Evolutionary conservation across 2,329 filamentous ascomycete genomes (phyloP).

Genomic region (Aspergillus jensenii): DNA sequence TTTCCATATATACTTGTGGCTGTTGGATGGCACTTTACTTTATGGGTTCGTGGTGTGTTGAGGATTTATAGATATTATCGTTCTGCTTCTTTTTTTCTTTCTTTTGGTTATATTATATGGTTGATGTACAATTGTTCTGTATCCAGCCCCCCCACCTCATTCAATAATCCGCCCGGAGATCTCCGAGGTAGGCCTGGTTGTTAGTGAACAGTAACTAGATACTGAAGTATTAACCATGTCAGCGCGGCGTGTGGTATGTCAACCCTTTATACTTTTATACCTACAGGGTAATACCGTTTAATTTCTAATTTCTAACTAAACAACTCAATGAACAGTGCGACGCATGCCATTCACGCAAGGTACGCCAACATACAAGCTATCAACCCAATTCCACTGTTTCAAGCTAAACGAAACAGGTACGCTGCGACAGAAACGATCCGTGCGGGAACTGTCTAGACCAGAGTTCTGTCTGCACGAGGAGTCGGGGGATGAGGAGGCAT

Average conservation of each 20-base stretch:
- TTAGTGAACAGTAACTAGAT: not conserved
- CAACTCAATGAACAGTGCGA: conserved; percentile 15
- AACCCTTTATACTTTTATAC: not conserved
- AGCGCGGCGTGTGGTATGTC: not conserved
- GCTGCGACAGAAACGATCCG: conserved; percentile 22
- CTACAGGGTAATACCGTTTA: no score
- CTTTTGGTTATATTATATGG: no score
- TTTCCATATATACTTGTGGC: no score
- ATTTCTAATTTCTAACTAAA: not conserved
- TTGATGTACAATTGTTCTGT: no score
- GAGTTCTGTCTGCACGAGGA: conserved; percentile 14
- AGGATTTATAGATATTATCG: no score
- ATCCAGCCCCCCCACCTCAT: no score
- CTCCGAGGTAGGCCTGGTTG: not conserved
- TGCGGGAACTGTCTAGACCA: conserved; percentile 25
- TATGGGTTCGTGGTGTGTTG: no score
- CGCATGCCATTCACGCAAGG: conserved; percentile 21
- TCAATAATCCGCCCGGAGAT: no score
- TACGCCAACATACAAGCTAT: not conserved
- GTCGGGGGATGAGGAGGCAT: conserved; percentile 3
- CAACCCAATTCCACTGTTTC: not conserved
- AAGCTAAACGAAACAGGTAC: conserved; percentile 13
- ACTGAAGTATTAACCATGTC: not conserved
- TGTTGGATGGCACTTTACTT: no score
- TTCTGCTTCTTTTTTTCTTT: no score